Percentiles rank a stretch among this genome's conserved stretches.
Evolutionary conservation across 23 red algal species (phyloP).

Genomic region (Gracilariopsis chorda): DNA sequence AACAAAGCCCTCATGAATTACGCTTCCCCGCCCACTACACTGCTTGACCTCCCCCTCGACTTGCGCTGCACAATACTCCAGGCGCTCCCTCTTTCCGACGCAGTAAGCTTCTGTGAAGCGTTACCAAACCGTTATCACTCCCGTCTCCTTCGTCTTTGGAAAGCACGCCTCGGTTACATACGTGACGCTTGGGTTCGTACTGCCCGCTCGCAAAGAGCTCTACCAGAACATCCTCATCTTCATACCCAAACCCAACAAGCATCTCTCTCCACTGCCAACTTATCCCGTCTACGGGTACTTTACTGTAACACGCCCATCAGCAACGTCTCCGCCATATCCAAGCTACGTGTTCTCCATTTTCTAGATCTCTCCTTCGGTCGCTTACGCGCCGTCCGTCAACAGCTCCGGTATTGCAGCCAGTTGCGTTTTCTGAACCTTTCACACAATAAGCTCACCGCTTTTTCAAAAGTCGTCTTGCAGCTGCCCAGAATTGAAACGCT

Average conservation of each 20-base stretch:
- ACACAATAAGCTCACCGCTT: conserved; percentile 6
- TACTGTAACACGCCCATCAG: not conserved
- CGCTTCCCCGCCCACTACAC: not conserved
- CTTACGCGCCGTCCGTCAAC: not conserved
- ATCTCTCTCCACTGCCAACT: not conserved
- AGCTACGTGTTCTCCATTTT: not conserved
- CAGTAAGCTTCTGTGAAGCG: conserved; percentile 13
- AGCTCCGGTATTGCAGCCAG: not conserved
- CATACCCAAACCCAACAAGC: not conserved
- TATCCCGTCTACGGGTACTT: not conserved
- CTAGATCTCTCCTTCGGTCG: not conserved
- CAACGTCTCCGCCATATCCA: not conserved
- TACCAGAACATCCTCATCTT: conserved; percentile 8
- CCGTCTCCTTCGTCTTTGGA: not conserved
- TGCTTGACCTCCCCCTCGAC: conserved; percentile 33
- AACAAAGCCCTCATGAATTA: not conserved
- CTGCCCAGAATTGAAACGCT: conserved; percentile 20
- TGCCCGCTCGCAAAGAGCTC: not conserved
- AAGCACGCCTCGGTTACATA: not conserved
- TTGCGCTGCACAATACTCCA: not conserved
- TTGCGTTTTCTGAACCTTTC: conserved; percentile 37
- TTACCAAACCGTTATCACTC: conserved; percentile 1
- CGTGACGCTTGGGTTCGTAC: conserved; percentile 15
- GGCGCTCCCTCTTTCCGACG: conserved; percentile 14
- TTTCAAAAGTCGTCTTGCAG: not conserved